These are phyloP conservation scores for Corchorus olitorius DNA, from an alignment of 345 rosid species.

Conservation along the genomic window DNA sequence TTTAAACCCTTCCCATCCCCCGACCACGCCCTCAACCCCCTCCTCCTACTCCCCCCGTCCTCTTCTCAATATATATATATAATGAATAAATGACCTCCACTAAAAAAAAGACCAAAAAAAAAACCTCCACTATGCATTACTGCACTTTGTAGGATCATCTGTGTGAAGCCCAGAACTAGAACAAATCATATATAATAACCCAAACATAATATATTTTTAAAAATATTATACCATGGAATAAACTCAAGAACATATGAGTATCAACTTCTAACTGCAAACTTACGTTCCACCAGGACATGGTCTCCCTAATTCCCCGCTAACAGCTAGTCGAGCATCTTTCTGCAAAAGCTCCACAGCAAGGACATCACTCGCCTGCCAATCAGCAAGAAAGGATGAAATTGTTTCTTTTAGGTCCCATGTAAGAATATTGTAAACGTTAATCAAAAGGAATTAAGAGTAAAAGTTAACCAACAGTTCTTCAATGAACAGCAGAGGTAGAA, in stretches of 20 bases:
- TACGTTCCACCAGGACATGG: slow-evolving; percentile 94
- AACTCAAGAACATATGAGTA: not conserved
- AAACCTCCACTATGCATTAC: not conserved
- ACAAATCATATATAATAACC: not conserved
- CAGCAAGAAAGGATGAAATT: slow-evolving; percentile 23
- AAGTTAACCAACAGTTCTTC: not conserved
- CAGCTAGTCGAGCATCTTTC: slow-evolving; percentile 88
- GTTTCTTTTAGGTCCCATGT: slow-evolving; percentile 6
- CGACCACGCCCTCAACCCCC: not conserved
- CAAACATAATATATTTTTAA: not conserved
- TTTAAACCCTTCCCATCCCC: not conserved
- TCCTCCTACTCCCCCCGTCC: not conserved
- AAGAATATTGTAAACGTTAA: not conserved
- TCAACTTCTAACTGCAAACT: slow-evolving; percentile 28
- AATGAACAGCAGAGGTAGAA: slow-evolving; percentile 15
- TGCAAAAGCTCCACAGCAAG: slow-evolving; percentile 97
- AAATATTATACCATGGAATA: not conserved
- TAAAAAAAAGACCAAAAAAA: no score
- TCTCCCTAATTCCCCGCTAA: slow-evolving; percentile 79
- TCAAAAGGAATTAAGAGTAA: not conserved
- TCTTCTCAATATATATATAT: not conserved
- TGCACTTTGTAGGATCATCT: slow-evolving; percentile 1
- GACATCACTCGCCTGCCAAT: slow-evolving; percentile 89
- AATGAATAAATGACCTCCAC: no score
- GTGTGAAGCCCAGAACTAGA: not conserved